Percentiles rank a stretch among this genome's conserved stretches.
Conservation (phyloP, 345 rosid genomes). For the Brassica rapa region DNA sequence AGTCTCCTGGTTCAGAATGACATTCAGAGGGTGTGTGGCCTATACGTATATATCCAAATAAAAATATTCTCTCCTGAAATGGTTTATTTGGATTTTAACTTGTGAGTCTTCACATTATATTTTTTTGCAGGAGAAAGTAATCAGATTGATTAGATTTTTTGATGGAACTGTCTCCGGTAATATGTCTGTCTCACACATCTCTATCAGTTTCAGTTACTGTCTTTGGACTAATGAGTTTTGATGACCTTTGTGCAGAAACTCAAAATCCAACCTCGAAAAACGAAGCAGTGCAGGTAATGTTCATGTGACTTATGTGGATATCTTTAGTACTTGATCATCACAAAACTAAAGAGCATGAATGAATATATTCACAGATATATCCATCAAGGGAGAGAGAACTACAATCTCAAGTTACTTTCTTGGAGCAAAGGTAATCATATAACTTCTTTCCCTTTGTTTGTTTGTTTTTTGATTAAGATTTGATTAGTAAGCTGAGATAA, state of each 20-base stretch:
- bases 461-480: not conserved
- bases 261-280: not conserved
- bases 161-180: slow-evolving; percentile 64
- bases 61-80: not conserved
- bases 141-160: slow-evolving; percentile 64
- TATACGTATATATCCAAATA: no score
- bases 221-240: slow-evolving; percentile 28
- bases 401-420: slow-evolving; percentile 56
- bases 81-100: not conserved
- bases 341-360: not conserved
- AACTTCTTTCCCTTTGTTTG: not conserved
- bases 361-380: slow-evolving; percentile 41
- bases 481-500: slow-evolving; percentile 1
- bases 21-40: slow-evolving; percentile 54
- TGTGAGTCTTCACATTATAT: not conserved
- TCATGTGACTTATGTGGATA: slow-evolving; percentile 8
- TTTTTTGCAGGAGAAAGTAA: slow-evolving; percentile 73
- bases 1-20: slow-evolving; percentile 72
- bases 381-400: slow-evolving; percentile 69
- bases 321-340: not conserved
- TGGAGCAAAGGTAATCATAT: slow-evolving; percentile 71
- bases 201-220: slow-evolving; percentile 34
- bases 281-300: slow-evolving; percentile 29
- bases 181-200: slow-evolving; percentile 8
- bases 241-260: slow-evolving; percentile 23